phyloP scores from a whole-genome alignment of 108 stramenopile genomes.

The Nitzschia sp. region DNA sequence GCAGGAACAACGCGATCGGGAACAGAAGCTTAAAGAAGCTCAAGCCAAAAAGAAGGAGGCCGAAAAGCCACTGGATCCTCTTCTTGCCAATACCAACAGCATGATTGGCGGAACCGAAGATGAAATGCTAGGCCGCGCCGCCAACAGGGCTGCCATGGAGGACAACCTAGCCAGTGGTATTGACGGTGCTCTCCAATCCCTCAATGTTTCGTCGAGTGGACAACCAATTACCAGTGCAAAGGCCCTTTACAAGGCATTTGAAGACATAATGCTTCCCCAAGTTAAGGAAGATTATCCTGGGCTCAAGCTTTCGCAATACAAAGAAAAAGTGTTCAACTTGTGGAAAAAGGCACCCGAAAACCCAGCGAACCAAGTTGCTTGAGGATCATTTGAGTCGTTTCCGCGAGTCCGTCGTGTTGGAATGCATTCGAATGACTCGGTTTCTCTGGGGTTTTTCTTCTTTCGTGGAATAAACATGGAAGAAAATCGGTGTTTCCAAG shows the following conservation, averaged over 20 bases:
- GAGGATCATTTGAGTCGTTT: neutral
- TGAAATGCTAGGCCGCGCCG: slow-evolving; percentile 49
- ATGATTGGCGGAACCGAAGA: slow-evolving; percentile 49
- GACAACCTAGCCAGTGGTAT: slow-evolving; percentile 63
- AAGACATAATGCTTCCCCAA: slow-evolving; percentile 78
- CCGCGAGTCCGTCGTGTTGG: too few species aligned
- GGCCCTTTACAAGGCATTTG: slow-evolving; percentile 85
- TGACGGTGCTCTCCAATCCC: slow-evolving; percentile 50
- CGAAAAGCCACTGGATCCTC: slow-evolving; percentile 55
- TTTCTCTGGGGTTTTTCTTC: too few species aligned
- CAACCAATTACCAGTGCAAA: slow-evolving; percentile 62
- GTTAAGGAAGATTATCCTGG: slow-evolving; percentile 88
- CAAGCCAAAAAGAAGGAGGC: slow-evolving; percentile 36
- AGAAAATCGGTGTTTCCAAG: too few species aligned
- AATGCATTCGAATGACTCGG: too few species aligned
- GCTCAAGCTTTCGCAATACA: slow-evolving; percentile 88
- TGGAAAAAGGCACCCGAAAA: slow-evolving; percentile 95
- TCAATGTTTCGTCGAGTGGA: slow-evolving; percentile 37
- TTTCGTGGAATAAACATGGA: too few species aligned
- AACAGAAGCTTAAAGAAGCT: slow-evolving; percentile 48
- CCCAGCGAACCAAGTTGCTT: slow-evolving; percentile 69
- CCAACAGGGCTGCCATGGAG: slow-evolving; percentile 52
- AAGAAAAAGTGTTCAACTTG: slow-evolving; percentile 84
- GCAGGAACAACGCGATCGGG: slow-evolving; percentile 46
- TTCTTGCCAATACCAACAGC: slow-evolving; percentile 63